Conservation (phyloP, 257 asterid genomes). For the Fraxinus pennsylvanica region DNA sequence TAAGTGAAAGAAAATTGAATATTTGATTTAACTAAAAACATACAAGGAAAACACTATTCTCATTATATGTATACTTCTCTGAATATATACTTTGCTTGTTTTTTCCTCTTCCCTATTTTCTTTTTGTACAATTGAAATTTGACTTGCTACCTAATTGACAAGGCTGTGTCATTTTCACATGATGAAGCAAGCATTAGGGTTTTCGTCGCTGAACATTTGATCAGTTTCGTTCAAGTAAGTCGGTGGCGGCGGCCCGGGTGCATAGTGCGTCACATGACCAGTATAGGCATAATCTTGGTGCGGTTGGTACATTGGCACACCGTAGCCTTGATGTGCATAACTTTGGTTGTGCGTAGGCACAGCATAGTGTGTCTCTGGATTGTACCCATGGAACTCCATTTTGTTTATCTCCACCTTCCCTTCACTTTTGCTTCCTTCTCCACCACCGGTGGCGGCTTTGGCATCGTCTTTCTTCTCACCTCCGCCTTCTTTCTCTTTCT, state of each 20-base stretch:
- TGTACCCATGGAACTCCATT: conserved; percentile 46
- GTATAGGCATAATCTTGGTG: conserved; percentile 30
- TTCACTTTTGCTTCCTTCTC: conserved; percentile 40
- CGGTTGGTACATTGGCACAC: conserved; percentile 30
- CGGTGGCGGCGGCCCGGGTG: conserved; percentile 57
- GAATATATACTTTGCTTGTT: not conserved
- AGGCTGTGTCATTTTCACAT: conserved; percentile 46
- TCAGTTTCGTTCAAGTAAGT: conserved; percentile 26
- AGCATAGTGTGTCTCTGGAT: conserved; percentile 49
- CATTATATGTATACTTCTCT: conserved; percentile 9
- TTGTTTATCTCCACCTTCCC: conserved; percentile 57
- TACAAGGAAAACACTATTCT: conserved; percentile 27
- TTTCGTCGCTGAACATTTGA: conserved; percentile 22
- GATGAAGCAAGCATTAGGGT: conserved; percentile 78
- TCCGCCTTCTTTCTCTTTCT: conserved; percentile 21
- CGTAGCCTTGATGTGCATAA: conserved; percentile 61
- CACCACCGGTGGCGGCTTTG: conserved; percentile 33
- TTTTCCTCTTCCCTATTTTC: not conserved
- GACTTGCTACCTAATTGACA: conserved; percentile 8
- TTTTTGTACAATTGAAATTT: conserved; percentile 44
- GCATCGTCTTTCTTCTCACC: conserved; percentile 20
- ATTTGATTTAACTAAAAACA: conserved; percentile 23
- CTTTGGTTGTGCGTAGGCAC: conserved; percentile 56
- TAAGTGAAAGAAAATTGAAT: conserved; percentile 25
- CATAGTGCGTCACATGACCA: conserved; percentile 46